Conservation (phyloP, 768 basidiomycete genomes). For the Ramaria rubella region DNA sequence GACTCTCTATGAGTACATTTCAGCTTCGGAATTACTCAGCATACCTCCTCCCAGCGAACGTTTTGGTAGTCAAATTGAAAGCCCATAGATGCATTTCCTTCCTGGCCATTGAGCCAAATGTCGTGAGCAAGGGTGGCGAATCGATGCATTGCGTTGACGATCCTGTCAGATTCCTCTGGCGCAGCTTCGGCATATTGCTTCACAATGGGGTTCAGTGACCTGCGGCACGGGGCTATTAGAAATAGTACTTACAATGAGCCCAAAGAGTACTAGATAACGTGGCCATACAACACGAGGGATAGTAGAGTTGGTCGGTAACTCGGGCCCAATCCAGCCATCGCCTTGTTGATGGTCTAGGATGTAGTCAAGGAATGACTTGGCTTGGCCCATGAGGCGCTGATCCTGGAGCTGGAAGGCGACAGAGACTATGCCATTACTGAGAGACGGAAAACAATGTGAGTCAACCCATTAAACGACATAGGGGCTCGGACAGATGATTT, state of each 20-base stretch:
- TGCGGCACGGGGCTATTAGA: background rate
- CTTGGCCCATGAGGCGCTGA: background rate
- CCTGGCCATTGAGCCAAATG: background rate
- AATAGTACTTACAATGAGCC: background rate
- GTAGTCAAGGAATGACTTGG: slow-evolving; percentile 5
- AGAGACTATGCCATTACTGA: slow-evolving; percentile 4
- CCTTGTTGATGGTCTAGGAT: slow-evolving; percentile 2
- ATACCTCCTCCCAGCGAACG: background rate
- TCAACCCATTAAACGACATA: background rate
- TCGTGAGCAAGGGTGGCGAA: slow-evolving; percentile 2
- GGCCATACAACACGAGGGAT: background rate
- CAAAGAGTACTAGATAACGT: background rate
- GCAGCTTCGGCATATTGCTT: slow-evolving; percentile 10
- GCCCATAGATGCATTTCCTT: background rate
- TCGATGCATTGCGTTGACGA: slow-evolving; percentile 4
- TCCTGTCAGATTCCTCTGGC: slow-evolving; percentile 1
- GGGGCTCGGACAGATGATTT: background rate
- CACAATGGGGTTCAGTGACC: background rate
- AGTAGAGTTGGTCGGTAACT: background rate
- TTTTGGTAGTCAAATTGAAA: background rate
- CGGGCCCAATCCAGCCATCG: slow-evolving; percentile 8
- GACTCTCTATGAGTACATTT: background rate
- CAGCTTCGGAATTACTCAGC: background rate
- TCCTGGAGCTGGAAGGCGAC: slow-evolving; percentile 5
- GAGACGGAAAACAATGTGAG: background rate